A percentile compares a stretch with the other conserved stretches of the same genome.
Evolutionary conservation across 352 stramenopile species (phyloP).

Genomic region (Globisporangium okanoganense): DNA sequence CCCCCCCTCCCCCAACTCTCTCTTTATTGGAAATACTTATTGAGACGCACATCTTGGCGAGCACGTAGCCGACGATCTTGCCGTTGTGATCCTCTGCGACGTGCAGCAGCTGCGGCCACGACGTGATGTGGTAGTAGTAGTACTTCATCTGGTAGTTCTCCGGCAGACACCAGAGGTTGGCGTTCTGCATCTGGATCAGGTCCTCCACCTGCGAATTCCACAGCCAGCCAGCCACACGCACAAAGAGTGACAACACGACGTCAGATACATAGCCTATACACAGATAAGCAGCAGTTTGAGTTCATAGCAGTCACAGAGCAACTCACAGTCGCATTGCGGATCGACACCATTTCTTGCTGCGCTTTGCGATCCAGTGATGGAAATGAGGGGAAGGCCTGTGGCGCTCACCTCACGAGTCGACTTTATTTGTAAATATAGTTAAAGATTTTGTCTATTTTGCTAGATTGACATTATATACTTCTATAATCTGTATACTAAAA

Average conservation of each 20-base stretch:
- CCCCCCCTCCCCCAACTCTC: too few species aligned
- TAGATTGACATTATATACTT: background rate
- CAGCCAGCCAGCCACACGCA: background rate
- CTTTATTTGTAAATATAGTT: background rate
- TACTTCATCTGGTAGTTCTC: conserved; percentile 99
- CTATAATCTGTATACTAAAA: background rate
- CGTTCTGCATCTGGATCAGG: conserved; percentile 98
- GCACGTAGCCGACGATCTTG: conserved; percentile 99
- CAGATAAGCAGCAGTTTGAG: background rate
- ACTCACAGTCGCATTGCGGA: conserved; percentile 91
- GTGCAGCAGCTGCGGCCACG: conserved; percentile 98
- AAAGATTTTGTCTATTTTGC: background rate
- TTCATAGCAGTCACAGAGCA: background rate
- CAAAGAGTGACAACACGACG: background rate
- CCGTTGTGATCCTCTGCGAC: conserved; percentile 97
- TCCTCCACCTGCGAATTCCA: conserved; percentile 86
- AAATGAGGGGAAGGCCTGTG: conserved; percentile 4
- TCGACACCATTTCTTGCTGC: conserved; percentile 88
- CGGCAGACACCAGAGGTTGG: conserved; percentile 99
- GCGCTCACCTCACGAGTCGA: background rate
- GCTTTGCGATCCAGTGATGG: conserved; percentile 10
- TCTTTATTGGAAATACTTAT: too few species aligned
- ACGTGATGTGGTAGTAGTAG: conserved; percentile 99
- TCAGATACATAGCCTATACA: background rate
- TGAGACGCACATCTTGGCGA: conserved; percentile 99